Conservation (phyloP, 352 stramenopile species). For the Pythium biforme region DNA sequence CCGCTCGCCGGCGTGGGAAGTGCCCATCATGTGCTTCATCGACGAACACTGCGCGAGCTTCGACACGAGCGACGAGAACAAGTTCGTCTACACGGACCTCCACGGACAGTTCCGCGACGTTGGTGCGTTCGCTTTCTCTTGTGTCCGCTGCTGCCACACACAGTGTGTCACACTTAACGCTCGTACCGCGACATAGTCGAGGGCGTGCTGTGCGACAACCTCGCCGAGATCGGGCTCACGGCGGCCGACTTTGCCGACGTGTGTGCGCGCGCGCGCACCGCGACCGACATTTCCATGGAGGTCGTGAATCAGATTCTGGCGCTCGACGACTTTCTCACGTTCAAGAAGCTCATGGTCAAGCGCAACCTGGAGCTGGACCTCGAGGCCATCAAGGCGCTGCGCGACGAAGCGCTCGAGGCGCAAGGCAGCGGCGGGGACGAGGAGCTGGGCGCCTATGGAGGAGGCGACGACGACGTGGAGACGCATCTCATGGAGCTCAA, state of each 20-base stretch:
- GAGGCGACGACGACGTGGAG: slow-evolving; percentile 29
- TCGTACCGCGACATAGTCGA: slow-evolving; percentile 61
- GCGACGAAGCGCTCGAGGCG: slow-evolving; percentile 43
- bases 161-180: neutral
- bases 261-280: slow-evolving; percentile 65
- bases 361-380: slow-evolving; percentile 90
- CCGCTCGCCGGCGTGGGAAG: slow-evolving; percentile 84
- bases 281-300: slow-evolving; percentile 58
- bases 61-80: slow-evolving; percentile 89
- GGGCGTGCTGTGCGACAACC: slow-evolving; percentile 65
- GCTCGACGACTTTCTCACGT: slow-evolving; percentile 90
- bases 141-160: neutral
- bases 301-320: slow-evolving; percentile 89
- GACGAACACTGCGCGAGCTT: slow-evolving; percentile 89
- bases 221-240: slow-evolving; percentile 87
- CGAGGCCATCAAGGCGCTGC: slow-evolving; percentile 81
- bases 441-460: neutral
- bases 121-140: slow-evolving; percentile 21
- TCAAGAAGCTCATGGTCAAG: slow-evolving; percentile 93
- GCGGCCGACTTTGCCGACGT: slow-evolving; percentile 80
- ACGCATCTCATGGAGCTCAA: slow-evolving; percentile 85
- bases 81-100: slow-evolving; percentile 85
- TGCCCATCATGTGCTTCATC: slow-evolving; percentile 88
- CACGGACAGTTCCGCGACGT: slow-evolving; percentile 80
- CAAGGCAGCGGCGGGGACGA: slow-evolving; percentile 9